A percentile compares a stretch with the other conserved stretches of the same genome.
phyloP scores from a whole-genome alignment of 768 basidiomycete species.

The Suillus discolor region DNA sequence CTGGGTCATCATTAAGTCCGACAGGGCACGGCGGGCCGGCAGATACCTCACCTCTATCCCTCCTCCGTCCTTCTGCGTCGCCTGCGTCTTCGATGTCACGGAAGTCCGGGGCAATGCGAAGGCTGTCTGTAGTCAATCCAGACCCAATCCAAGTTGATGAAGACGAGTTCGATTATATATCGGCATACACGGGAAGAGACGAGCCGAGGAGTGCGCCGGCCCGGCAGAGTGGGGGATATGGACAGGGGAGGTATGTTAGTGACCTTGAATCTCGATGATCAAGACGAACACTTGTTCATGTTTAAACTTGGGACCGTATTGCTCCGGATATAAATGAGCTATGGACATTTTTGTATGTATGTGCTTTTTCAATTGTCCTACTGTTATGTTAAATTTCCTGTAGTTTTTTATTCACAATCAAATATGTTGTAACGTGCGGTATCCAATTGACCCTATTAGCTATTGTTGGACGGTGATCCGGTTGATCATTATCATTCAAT shows the following conservation, averaged over 20 bases:
- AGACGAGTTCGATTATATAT: slow-evolving; percentile 60
- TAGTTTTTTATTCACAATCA: neutral
- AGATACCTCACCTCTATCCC: slow-evolving; percentile 49
- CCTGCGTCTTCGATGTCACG: slow-evolving; percentile 17
- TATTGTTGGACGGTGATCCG: no score
- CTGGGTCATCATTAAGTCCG: slow-evolving; percentile 16
- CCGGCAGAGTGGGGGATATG: slow-evolving; percentile 35
- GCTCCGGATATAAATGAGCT: neutral
- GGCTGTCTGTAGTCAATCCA: slow-evolving; percentile 31
- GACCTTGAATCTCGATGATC: slow-evolving; percentile 38
- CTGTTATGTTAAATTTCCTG: neutral
- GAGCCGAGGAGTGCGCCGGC: slow-evolving; percentile 10
- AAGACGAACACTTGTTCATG: neutral
- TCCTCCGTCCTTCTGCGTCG: slow-evolving; percentile 52
- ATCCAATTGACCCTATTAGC: neutral
- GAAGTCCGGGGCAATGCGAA: slow-evolving; percentile 19
- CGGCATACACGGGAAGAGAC: slow-evolving; percentile 46
- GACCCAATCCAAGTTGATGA: slow-evolving; percentile 30
- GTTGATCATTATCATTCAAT: neutral
- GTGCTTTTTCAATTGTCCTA: neutral
- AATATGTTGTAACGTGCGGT: neutral
- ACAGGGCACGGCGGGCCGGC: slow-evolving; percentile 24
- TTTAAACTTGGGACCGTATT: neutral
- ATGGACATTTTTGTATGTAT: neutral
- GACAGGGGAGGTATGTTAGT: slow-evolving; percentile 47